Percentiles rank a stretch among this genome's conserved stretches.
These are phyloP conservation scores for Plasmodium vivax DNA, from an alignment of 169 alveolate species.

Conservation along the genomic window DNA sequence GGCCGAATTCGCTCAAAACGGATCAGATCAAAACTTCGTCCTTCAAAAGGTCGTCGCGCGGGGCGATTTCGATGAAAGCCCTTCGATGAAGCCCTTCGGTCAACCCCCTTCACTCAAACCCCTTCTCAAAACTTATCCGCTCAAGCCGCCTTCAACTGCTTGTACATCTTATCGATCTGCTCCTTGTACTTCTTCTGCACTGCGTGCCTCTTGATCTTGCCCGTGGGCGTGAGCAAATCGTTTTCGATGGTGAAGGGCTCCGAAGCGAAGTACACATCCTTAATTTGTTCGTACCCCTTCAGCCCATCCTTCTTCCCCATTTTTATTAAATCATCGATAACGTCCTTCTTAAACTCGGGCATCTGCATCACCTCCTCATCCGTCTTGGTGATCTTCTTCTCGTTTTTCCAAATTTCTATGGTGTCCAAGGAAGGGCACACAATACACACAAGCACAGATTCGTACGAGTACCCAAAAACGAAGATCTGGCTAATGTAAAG, in stretches of 20 bases:
- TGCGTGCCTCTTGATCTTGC: conserved; percentile 82
- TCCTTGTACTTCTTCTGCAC: conserved; percentile 75
- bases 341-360: conserved; percentile 68
- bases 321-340: conserved; percentile 75
- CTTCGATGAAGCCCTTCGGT: too few species aligned
- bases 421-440: conserved; percentile 78
- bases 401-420: conserved; percentile 67
- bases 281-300: conserved; percentile 85
- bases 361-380: conserved; percentile 37
- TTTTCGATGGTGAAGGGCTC: conserved; percentile 85
- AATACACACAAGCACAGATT: conserved; percentile 71
- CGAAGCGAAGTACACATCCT: conserved; percentile 79
- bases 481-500: conserved; percentile 81
- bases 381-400: conserved; percentile 68
- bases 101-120: too few species aligned
- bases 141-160: neutral
- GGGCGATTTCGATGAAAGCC: neutral
- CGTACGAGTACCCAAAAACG: conserved; percentile 81
- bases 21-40: neutral
- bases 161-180: conserved; percentile 79
- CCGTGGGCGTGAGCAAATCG: conserved; percentile 85
- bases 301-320: conserved; percentile 77
- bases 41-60: neutral
- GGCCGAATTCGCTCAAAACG: neutral
- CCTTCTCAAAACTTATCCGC: neutral